phyloP scores from a whole-genome alignment of 2,329 filamentous ascomycete genomes.

The Ophiostoma angusticollis region DNA sequence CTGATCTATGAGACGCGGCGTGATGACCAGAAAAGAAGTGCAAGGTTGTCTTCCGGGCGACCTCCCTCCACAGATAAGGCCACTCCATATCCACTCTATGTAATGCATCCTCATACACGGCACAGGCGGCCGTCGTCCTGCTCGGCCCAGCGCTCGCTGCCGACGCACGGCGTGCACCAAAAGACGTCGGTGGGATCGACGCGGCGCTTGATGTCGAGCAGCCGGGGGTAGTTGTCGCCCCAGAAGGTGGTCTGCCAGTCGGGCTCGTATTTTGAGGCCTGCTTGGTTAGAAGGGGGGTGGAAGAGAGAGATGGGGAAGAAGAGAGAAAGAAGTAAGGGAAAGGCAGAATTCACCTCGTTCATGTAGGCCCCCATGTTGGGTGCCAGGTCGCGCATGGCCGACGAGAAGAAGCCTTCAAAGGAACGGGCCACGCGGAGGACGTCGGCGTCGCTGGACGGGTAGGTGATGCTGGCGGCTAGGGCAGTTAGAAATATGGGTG shows the following conservation, averaged over 20 bases:
- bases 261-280: slow-evolving; percentile 12
- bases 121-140: slow-evolving; percentile 4
- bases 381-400: slow-evolving; percentile 18
- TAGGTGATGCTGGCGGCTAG: slow-evolving; percentile 12
- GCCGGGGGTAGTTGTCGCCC: slow-evolving; percentile 19
- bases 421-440: slow-evolving; percentile 7
- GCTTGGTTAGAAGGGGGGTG: slow-evolving; percentile 16
- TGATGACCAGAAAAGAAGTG: too few species aligned
- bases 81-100: too few species aligned
- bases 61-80: too few species aligned
- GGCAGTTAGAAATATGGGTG: too few species aligned
- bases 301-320: neutral
- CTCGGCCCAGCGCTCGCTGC: slow-evolving; percentile 12
- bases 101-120: slow-evolving; percentile 1
- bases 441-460: slow-evolving; percentile 10
- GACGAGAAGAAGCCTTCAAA: slow-evolving; percentile 6
- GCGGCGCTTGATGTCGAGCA: slow-evolving; percentile 20
- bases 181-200: slow-evolving; percentile 22
- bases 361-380: slow-evolving; percentile 13
- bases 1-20: too few species aligned
- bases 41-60: too few species aligned
- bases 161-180: slow-evolving; percentile 13
- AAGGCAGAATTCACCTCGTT: too few species aligned
- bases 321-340: slow-evolving; percentile 13
- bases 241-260: slow-evolving; percentile 23